These are phyloP conservation scores for Rutstroemia sp. DNA, from an alignment of 2,329 filamentous ascomycete species.

Conservation along the genomic window DNA sequence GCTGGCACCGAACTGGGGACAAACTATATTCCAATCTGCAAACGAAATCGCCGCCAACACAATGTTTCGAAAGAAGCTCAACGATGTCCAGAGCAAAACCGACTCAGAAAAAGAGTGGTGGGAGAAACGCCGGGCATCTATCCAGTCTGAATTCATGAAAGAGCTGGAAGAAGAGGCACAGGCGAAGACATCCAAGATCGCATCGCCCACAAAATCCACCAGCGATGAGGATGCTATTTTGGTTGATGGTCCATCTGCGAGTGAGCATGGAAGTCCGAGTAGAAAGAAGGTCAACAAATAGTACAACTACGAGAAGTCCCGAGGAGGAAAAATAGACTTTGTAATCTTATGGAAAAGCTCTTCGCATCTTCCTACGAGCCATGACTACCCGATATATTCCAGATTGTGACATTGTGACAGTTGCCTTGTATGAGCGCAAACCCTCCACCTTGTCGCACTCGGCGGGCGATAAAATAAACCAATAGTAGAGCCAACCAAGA, in stretches of 20 bases:
- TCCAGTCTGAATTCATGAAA: slow-evolving; percentile 73
- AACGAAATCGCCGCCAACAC: slow-evolving; percentile 91
- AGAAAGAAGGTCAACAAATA: slow-evolving; percentile 59
- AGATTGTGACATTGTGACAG: no score
- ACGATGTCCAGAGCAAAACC: slow-evolving; percentile 65
- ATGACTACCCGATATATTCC: no score
- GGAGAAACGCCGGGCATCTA: slow-evolving; percentile 71
- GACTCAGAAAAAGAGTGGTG: slow-evolving; percentile 82
- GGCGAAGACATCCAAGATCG: slow-evolving; percentile 33
- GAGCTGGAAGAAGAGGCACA: slow-evolving; percentile 63
- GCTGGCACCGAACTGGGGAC: slow-evolving; percentile 81
- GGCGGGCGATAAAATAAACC: no score
- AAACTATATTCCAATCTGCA: slow-evolving; percentile 92
- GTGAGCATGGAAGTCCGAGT: slow-evolving; percentile 30
- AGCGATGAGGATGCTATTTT: slow-evolving; percentile 69
- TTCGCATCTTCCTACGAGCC: no score
- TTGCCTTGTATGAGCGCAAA: no score
- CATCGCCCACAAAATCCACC: slow-evolving; percentile 32
- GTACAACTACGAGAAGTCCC: slow-evolving; percentile 8
- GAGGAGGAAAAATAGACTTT: no score
- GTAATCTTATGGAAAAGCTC: no score
- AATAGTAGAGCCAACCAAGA: no score
- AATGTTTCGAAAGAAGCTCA: slow-evolving; percentile 64
- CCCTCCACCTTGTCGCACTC: no score
- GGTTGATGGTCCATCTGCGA: slow-evolving; percentile 37